Evolutionary conservation across 345 rosid species (phyloP), one percentile per base, ranked within the genome.

Genomic region (Ricinus communis): DNA sequence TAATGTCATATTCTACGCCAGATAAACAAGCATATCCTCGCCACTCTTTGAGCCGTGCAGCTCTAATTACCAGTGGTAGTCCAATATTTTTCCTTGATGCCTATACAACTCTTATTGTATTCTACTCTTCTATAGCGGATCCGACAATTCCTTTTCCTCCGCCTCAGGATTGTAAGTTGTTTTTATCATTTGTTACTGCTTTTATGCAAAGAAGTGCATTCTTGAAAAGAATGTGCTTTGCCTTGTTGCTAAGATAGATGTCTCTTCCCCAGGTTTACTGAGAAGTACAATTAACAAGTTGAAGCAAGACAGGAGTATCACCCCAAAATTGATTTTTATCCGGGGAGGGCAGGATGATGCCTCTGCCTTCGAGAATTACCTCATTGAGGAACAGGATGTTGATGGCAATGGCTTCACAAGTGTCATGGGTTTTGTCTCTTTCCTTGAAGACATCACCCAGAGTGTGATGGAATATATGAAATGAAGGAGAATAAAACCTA

Each of bases 41-140:
- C 28, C 99, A 92, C 76, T 90, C 96, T 18, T 76, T 95, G 77
- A 92, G 99, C 81, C 94, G 93, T 27, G 93, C 97, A 0, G 94
- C 97, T 14, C 70, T 95, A 83, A 82, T 92, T 43, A 90, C 99
- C 64, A 92, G 99, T 41, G 96, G 93, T 21, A 95, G 99, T 81
- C 98, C 99, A 6, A 92, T 92, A 81, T 95, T 90, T 78, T 89
- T 92, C 89, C 90, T 95, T 0, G 98, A 95, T 64, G 99, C 98
- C 36, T 95, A 87, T 81, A 90, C 98, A 5, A 88, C 87, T 50
- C 75, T 95, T 65, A 89, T 90, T 18, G 99, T 92, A 51, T 92
- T 90, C 73, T 92, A 95, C 82, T 89, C 96, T 65, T 95, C 98
- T 45, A 87, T 94, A 24, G 93, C 94, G 33, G 97, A 92, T 74